These are phyloP conservation scores for Agrocybe chaxingu DNA, from an alignment of 768 basidiomycete species.

Conservation along the genomic window DNA sequence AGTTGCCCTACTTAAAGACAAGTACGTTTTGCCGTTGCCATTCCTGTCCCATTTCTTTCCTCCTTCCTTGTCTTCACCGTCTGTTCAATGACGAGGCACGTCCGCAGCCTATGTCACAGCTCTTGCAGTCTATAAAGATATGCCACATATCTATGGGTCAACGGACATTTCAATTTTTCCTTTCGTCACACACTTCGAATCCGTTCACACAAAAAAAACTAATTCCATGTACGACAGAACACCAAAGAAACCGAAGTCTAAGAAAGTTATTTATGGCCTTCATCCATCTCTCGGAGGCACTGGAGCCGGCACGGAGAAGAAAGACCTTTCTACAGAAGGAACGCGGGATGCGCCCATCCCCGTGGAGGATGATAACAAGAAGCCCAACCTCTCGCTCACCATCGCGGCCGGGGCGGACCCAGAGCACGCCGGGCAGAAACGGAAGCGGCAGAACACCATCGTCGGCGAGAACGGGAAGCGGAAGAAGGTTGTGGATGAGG, in stretches of 20 bases:
- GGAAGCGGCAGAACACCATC: slow-evolving; percentile 47
- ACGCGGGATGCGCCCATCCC: slow-evolving; percentile 50
- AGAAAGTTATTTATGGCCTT: slow-evolving; percentile 37
- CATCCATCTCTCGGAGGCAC: slow-evolving; percentile 12
- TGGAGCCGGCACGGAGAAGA: slow-evolving; percentile 10
- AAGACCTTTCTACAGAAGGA: slow-evolving; percentile 26
- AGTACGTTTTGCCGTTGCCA: slow-evolving; percentile 27
- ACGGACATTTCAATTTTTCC: too few species aligned
- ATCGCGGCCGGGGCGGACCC: slow-evolving; percentile 27
- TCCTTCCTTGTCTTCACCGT: slow-evolving; percentile 6
- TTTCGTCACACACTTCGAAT: too few species aligned
- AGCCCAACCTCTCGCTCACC: background rate
- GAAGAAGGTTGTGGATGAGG: slow-evolving; percentile 67
- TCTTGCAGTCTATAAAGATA: too few species aligned
- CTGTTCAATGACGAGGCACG: background rate
- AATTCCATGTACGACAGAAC: slow-evolving; percentile 31
- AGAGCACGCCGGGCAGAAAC: slow-evolving; percentile 43
- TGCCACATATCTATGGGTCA: too few species aligned
- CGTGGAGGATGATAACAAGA: slow-evolving; percentile 33
- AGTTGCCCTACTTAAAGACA: slow-evolving; percentile 83
- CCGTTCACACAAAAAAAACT: background rate
- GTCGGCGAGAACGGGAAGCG: slow-evolving; percentile 64
- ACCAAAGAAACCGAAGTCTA: slow-evolving; percentile 72
- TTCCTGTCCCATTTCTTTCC: slow-evolving; percentile 12
- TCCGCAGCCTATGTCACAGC: too few species aligned